These are phyloP conservation scores for Persicaria maculosa DNA, from an alignment of 148 eudicot genomes.

Conservation along the genomic window DNA sequence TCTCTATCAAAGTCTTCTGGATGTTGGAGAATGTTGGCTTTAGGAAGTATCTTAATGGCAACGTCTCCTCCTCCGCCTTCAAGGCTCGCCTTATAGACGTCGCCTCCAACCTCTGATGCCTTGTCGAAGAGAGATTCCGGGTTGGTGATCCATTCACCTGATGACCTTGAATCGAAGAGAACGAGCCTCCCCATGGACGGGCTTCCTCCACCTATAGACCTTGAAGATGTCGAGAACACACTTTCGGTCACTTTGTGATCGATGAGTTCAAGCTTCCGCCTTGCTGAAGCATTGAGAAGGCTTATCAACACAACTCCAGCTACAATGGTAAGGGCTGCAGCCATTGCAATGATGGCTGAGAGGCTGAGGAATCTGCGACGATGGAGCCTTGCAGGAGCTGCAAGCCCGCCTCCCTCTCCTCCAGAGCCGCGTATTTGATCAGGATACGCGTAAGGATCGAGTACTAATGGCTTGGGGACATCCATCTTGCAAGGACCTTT, in stretches of 20 bases:
- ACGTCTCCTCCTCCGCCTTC: constrained; percentile 43
- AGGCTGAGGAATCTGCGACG: constrained; percentile 68
- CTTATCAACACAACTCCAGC: constrained; percentile 60
- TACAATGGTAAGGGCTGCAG: constrained; percentile 61
- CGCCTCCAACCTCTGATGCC: constrained; percentile 73
- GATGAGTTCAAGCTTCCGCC: constrained; percentile 45
- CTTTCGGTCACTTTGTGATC: constrained; percentile 69
- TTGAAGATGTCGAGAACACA: constrained; percentile 66
- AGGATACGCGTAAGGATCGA: constrained; percentile 58
- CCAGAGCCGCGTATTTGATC: constrained; percentile 37
- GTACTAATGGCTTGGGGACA: constrained; percentile 87
- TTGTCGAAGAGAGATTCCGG: constrained; percentile 62
- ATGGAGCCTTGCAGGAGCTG: constrained; percentile 7
- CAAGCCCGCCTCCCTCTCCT: constrained; percentile 10
- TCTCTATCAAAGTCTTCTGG: constrained; percentile 82
- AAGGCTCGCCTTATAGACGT: constrained; percentile 59
- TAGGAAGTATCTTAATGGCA: constrained; percentile 56
- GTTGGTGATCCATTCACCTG: constrained; percentile 35
- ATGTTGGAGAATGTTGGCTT: constrained; percentile 49
- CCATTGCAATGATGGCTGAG: constrained; percentile 69
- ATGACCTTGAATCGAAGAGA: constrained; percentile 54
- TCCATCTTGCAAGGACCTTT: constrained; percentile 81
- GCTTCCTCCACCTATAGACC: constrained; percentile 38
- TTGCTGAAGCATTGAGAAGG: constrained; percentile 61
- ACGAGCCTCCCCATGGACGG: constrained; percentile 60